Evolutionary conservation across 2,329 filamentous ascomycete genomes (phyloP), one percentile per base, ranked within the genome.

Genomic region (Aspergillus brunneoviolaceus): DNA sequence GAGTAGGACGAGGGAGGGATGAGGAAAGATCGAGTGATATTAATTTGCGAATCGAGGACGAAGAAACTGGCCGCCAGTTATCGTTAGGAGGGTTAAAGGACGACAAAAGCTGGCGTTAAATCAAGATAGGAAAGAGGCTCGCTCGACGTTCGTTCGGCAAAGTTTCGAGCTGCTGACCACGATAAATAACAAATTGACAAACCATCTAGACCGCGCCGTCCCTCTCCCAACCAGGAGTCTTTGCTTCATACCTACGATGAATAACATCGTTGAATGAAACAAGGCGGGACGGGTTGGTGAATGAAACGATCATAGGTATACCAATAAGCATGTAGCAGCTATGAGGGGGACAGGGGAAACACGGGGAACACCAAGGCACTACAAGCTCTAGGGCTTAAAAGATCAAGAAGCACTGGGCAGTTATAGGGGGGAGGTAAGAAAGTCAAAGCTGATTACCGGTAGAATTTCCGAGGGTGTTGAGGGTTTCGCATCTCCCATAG

Each of bases 161-260:
- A 58, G 59, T 64, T 65, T 67, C 64, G 65, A 66, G 69, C 66
- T 68, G 67, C 68, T 70, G 65, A 66, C 60, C 65, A 68, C 51
- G 54, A 69, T 70, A 63, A 70, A 70, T 67, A 70, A 62, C 67
- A 68, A 62, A 63, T 23, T 57, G 61, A 47, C 52, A 56, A 59
- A 56, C 55, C 60, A 53, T 65, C 45, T 45, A 56, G 54, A 51
- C 55, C 47, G 57, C 47, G 55, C 48, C 35, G 14, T 19, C 29
- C 25, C 35, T 49, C 33, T 35, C 31, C 29, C 39, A 29, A 14
- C 35, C 45, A 19, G 16, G 3, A 45, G 39, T 48, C 29, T 48
- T 62, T 68, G 66, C 62, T 45, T 45, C 39, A 19, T 7, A 6
- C 5, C n/a, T 45, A 14, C 33, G 33, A 12, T 16, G 33, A 12